phyloP scores from a whole-genome alignment of 2,329 filamentous ascomycete species.

The Fusarium protoensiforme region DNA sequence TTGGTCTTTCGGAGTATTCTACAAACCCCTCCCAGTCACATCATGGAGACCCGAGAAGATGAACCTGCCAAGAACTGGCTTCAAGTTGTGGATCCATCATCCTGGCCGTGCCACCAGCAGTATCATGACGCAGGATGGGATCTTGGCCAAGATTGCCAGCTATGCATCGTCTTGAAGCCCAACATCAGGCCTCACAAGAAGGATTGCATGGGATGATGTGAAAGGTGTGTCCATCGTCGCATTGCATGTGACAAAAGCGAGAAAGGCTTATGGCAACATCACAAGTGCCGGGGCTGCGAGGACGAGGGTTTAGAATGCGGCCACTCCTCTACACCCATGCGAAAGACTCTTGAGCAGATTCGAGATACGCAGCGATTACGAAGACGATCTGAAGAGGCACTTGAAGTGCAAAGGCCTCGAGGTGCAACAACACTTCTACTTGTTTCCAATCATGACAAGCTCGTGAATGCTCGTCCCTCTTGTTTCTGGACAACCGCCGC shows the following conservation, averaged over 20 bases:
- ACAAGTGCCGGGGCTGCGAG: no score
- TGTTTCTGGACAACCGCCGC: background rate
- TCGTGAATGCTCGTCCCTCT: no score
- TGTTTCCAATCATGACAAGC: background rate
- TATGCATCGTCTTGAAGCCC: no score
- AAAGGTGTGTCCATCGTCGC: no score
- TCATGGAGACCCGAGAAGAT: background rate
- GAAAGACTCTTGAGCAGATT: no score
- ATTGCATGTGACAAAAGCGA: no score
- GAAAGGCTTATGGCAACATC: no score
- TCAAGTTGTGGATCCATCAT: background rate
- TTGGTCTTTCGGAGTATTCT: background rate
- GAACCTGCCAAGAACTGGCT: background rate
- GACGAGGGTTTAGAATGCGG: background rate
- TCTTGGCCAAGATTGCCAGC: no score
- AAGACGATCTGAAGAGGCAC: background rate
- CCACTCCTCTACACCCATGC: background rate
- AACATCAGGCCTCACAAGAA: no score
- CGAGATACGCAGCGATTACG: no score
- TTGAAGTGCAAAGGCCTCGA: background rate
- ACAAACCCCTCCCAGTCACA: background rate
- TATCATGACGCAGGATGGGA: background rate
- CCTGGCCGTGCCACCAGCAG: background rate
- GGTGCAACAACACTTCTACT: background rate
- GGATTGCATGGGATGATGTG: no score